Conservation (phyloP, 257 asterid genomes). For the Fraxinus anomala region DNA sequence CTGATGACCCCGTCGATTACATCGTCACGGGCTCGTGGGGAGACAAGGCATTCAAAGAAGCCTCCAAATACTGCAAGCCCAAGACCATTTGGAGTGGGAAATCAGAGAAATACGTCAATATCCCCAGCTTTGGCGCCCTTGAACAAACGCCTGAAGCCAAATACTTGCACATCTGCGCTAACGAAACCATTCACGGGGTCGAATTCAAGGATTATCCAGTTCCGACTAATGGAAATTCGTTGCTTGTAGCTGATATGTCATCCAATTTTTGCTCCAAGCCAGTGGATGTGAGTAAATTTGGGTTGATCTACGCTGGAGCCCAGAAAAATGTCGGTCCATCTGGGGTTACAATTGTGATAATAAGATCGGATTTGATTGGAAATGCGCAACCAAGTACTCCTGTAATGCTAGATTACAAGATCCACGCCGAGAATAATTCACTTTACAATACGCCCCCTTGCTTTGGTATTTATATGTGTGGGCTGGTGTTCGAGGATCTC, state of each 20-base stretch:
- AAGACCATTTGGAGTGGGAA: conserved; percentile 80
- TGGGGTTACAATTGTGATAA: conserved; percentile 80
- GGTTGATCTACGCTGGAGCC: conserved; percentile 92
- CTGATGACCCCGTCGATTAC: conserved; percentile 64
- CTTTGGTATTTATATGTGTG: conserved; percentile 89
- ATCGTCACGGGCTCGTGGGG: conserved; percentile 94
- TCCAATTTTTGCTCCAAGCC: conserved; percentile 95
- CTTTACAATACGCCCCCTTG: conserved; percentile 94
- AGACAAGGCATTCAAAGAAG: conserved; percentile 87
- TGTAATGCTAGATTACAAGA: conserved; percentile 86
- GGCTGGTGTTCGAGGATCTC: conserved; percentile 86
- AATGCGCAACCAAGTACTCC: conserved; percentile 73
- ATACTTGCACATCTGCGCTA: conserved; percentile 84
- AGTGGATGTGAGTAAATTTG: conserved; percentile 71
- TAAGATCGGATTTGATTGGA: conserved; percentile 73
- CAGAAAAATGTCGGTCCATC: conserved; percentile 98
- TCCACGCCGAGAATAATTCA: conserved; percentile 84
- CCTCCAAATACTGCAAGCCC: conserved; percentile 66
- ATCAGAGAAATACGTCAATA: conserved; percentile 76
- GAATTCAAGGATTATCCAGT: conserved; percentile 77
- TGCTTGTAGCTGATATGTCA: conserved; percentile 91
- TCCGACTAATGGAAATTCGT: conserved; percentile 45
- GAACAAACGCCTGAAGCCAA: conserved; percentile 62
- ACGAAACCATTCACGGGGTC: conserved; percentile 95
- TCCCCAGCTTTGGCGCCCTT: conserved; percentile 61